Evolutionary conservation across 192 early-diverging fungal species (phyloP).

Genomic region (Rhizophagus sp.): DNA sequence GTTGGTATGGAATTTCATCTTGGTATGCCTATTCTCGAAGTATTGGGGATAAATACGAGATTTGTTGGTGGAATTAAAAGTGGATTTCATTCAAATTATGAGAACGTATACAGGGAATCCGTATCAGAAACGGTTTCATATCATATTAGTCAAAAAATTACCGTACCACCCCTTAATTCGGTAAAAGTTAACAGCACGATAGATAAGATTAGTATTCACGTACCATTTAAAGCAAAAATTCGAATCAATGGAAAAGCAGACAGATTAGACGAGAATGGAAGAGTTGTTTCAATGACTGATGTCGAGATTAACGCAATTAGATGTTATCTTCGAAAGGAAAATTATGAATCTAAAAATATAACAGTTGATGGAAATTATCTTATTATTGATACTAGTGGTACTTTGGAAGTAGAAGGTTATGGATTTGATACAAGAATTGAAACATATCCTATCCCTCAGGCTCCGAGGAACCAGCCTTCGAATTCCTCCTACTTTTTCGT

Average conservation of each 20-base stretch:
- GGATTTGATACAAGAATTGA: background rate
- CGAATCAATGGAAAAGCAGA: background rate
- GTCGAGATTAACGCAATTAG: background rate
- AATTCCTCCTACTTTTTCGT: too few species aligned
- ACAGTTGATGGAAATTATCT: background rate
- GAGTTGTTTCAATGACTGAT: background rate
- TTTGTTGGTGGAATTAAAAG: background rate
- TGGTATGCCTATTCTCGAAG: background rate
- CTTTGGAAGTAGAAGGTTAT: background rate
- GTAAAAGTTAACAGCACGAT: background rate
- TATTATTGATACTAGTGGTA: background rate
- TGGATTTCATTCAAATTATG: background rate
- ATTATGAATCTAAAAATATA: background rate
- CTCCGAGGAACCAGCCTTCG: too few species aligned
- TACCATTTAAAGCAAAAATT: background rate
- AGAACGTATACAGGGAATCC: background rate
- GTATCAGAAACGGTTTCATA: background rate
- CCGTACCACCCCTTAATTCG: background rate
- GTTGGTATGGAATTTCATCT: background rate
- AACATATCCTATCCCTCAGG: background rate
- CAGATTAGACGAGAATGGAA: background rate
- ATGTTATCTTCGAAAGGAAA: background rate
- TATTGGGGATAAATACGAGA: background rate
- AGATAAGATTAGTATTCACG: background rate
- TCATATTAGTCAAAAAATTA: background rate